These are phyloP conservation scores for Posidonia oceanica DNA, from an alignment of 116 monocot genomes.

Conservation along the genomic window DNA sequence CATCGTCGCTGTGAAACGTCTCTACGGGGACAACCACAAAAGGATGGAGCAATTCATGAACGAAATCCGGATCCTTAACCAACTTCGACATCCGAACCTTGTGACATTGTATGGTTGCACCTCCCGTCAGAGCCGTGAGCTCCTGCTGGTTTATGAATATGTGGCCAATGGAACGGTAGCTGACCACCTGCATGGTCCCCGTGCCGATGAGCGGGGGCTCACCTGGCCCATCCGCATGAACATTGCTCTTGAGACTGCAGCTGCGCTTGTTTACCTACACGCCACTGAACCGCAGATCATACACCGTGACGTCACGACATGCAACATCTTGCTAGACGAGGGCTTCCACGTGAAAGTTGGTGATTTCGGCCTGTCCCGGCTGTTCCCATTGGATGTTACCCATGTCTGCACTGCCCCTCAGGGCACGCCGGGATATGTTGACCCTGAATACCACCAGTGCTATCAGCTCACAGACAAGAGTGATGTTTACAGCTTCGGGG, in stretches of 20 bases:
- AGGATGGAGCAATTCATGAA: constrained; percentile 64
- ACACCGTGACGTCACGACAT: constrained; percentile 80
- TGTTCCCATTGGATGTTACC: constrained; percentile 57
- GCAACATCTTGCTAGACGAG: constrained; percentile 67
- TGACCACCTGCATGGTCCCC: constrained; percentile 65
- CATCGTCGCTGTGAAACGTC: constrained; percentile 61
- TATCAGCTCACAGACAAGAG: constrained; percentile 79
- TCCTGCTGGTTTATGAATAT: constrained; percentile 76
- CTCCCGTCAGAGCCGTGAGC: constrained; percentile 45
- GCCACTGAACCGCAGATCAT: constrained; percentile 57
- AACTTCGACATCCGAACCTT: constrained; percentile 65
- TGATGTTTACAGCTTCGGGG: constrained; percentile 89
- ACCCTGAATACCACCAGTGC: constrained; percentile 79
- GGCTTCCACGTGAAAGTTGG: constrained; percentile 67
- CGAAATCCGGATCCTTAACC: constrained; percentile 57
- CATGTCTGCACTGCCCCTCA: constrained; percentile 88
- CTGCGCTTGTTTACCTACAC: constrained; percentile 57
- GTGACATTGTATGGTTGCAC: constrained; percentile 77
- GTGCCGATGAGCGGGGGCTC: constrained; percentile 17
- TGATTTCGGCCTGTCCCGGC: constrained; percentile 75
- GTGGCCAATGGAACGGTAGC: constrained; percentile 74
- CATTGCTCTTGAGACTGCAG: constrained; percentile 58
- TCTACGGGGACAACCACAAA: constrained; percentile 48
- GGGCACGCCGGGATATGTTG: constrained; percentile 84
- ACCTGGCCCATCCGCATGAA: constrained; percentile 45